A percentile compares a stretch with the other conserved stretches of the same genome.
These are phyloP conservation scores for Ogataea nakhonphanomensis DNA, from an alignment of 805 yeast genomes.

Conservation along the genomic window DNA sequence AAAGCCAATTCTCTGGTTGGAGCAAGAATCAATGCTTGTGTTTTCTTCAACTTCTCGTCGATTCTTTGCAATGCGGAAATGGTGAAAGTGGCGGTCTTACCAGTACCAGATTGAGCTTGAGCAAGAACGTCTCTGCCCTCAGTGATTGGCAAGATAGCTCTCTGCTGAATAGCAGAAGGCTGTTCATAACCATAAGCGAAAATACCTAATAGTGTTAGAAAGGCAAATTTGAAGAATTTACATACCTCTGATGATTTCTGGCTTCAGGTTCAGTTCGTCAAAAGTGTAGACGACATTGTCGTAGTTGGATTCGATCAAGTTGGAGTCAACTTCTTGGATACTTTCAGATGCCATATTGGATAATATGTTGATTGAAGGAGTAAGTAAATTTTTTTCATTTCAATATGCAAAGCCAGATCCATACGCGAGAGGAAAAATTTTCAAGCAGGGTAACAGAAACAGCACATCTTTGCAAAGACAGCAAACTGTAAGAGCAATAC, in stretches of 20 bases:
- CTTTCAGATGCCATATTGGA: constrained; percentile 56
- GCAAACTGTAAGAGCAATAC: too few relatives aligned
- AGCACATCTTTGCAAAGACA: background rate
- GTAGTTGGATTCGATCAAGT: constrained; percentile 90
- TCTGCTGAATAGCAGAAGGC: constrained; percentile 96
- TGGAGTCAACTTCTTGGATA: constrained; percentile 68
- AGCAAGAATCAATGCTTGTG: constrained; percentile 87
- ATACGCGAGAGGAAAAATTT: constrained; percentile 9
- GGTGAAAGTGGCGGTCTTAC: constrained; percentile 97
- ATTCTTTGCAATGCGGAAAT: constrained; percentile 88
- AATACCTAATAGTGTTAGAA: constrained; percentile 49
- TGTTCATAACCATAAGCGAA: constrained; percentile 91
- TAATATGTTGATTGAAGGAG: constrained; percentile 9
- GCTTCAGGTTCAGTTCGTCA: constrained; percentile 76
- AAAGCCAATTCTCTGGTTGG: constrained; percentile 96
- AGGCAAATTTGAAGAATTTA: constrained; percentile 23
- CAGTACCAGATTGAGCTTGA: constrained; percentile 99
- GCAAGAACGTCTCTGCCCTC: constrained; percentile 95
- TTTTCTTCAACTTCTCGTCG: constrained; percentile 64
- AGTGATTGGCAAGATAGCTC: constrained; percentile 94
- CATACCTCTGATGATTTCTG: constrained; percentile 61
- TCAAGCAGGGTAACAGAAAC: constrained; percentile 8
- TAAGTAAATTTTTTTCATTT: constrained; percentile 10
- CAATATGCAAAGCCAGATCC: constrained; percentile 7
- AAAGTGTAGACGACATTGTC: constrained; percentile 80